Percentiles rank a stretch among this genome's conserved stretches.
Evolutionary conservation across 305 asterid genomes (phyloP).

Genomic region (Plantago coronopus): DNA sequence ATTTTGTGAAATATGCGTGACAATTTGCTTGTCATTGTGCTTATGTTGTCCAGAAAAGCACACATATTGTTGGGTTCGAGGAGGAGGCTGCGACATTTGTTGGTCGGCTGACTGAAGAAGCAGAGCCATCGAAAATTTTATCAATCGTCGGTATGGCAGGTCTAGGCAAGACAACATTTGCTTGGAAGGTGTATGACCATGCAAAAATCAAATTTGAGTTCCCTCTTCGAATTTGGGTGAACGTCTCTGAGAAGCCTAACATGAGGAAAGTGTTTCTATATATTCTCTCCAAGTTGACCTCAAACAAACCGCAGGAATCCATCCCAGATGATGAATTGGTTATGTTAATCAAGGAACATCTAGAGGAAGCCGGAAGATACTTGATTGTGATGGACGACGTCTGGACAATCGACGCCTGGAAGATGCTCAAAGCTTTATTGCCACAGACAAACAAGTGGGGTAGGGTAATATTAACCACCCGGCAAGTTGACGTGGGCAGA

Average conservation of each 20-base stretch:
- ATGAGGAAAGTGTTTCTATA: neutral
- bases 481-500: neutral
- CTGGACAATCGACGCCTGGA: neutral
- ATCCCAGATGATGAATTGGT: neutral
- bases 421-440: neutral
- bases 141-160: conserved; percentile 6
- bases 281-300: neutral
- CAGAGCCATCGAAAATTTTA: conserved; percentile 3
- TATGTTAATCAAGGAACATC: neutral
- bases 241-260: neutral
- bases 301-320: neutral
- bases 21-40: too few relatives aligned
- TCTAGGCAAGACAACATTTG: conserved; percentile 27
- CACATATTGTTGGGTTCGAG: conserved; percentile 23
- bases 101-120: conserved; percentile 7
- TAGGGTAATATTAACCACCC: neutral
- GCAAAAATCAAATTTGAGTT: too few relatives aligned
- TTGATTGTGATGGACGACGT: neutral
- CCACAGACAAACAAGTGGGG: neutral
- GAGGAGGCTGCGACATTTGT: conserved; percentile 21
- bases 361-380: neutral
- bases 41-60: neutral
- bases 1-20: too few relatives aligned
- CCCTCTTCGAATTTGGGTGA: conserved; percentile 5
- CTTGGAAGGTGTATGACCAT: neutral